Conservation (phyloP, 164 flowering plant genomes). For the Vitis riparia region DNA sequence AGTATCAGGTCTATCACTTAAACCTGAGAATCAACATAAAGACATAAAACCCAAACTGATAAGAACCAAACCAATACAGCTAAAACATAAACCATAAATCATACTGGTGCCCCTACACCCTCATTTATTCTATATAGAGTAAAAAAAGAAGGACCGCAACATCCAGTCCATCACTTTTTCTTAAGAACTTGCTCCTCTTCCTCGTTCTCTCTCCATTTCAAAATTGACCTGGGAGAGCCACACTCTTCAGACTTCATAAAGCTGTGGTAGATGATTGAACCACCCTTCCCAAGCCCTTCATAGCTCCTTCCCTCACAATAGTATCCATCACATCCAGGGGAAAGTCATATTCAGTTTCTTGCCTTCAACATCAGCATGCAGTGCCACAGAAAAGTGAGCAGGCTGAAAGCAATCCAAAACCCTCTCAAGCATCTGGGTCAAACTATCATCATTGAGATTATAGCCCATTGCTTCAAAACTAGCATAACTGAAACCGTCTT, state of each 20-base stretch:
- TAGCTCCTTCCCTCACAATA: slow-evolving; percentile 21
- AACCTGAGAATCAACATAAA: too few relatives aligned
- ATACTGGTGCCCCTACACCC: too few relatives aligned
- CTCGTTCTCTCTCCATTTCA: slow-evolving; percentile 49
- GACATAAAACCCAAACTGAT: too few relatives aligned
- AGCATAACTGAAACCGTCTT: slow-evolving; percentile 91
- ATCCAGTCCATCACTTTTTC: background rate
- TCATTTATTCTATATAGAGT: too few relatives aligned
- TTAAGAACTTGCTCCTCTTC: slow-evolving; percentile 20
- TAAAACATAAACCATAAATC: too few relatives aligned
- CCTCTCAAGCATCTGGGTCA: slow-evolving; percentile 53
- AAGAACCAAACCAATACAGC: too few relatives aligned
- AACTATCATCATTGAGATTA: slow-evolving; percentile 35
- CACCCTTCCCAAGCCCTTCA: slow-evolving; percentile 45
- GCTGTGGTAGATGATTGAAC: slow-evolving; percentile 39
- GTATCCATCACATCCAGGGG: slow-evolving; percentile 40
- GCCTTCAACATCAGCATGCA: slow-evolving; percentile 36
- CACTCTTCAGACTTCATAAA: slow-evolving; percentile 26
- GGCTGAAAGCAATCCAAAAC: slow-evolving; percentile 75
- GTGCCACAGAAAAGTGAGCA: slow-evolving; percentile 61
- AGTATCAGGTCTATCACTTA: too few relatives aligned
- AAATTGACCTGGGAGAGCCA: slow-evolving; percentile 47
- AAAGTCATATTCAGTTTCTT: slow-evolving; percentile 9
- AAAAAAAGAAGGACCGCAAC: background rate
- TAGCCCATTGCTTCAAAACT: slow-evolving; percentile 81